Evolutionary conservation across 352 stramenopile species (phyloP).

Genomic region (Globisporangium viniferum): DNA sequence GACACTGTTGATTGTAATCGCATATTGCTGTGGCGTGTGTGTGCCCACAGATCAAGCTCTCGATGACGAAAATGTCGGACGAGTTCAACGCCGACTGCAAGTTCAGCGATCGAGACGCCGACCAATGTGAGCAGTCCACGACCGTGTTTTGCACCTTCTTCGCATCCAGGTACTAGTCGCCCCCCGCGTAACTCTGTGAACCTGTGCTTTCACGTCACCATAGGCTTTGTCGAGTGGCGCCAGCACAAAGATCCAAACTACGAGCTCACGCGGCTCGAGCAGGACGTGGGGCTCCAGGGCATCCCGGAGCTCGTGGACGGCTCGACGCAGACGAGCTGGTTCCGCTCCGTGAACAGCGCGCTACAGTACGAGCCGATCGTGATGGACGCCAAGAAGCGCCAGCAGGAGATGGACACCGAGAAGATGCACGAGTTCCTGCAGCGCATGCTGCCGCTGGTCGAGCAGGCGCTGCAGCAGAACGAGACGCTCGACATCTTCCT

Average conservation of each 20-base stretch:
- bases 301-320: conserved; percentile 66
- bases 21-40: not conserved
- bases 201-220: not conserved
- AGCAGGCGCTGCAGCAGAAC: conserved; percentile 81
- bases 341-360: conserved; percentile 77
- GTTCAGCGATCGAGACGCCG: conserved; percentile 77
- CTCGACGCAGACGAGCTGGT: conserved; percentile 80
- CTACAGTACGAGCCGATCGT: conserved; percentile 78
- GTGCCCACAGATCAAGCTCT: conserved; percentile 56
- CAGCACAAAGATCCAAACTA: conserved; percentile 85
- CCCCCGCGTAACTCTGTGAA: not conserved
- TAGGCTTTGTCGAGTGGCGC: conserved; percentile 82
- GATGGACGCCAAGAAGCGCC: conserved; percentile 34
- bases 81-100: conserved; percentile 84
- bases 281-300: conserved; percentile 75
- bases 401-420: conserved; percentile 64
- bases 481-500: conserved; percentile 85
- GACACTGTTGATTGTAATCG: not conserved
- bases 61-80: conserved; percentile 78
- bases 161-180: not conserved
- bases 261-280: conserved; percentile 70
- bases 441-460: conserved; percentile 59
- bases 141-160: too few species aligned
- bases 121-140: conserved; percentile 45
- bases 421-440: conserved; percentile 67